Base-by-base conservation (phyloP, 2,329 filamentous ascomycete genomes). In the Moelleriella libera region DNA sequence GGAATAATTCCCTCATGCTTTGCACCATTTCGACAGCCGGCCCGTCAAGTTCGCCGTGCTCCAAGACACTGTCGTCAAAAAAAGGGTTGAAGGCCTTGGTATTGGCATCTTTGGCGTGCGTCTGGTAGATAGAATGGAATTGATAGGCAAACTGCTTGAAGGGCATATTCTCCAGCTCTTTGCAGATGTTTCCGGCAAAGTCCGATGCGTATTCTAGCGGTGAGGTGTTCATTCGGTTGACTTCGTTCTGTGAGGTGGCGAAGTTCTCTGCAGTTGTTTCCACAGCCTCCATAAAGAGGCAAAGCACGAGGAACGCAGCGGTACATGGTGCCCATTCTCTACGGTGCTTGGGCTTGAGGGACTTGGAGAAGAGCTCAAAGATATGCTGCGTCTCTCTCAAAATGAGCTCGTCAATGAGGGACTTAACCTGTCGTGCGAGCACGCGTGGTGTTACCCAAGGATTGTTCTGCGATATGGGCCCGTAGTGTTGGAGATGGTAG, bases 61-160 rank as follows among this genome's bases (percentile, higher is more conserved):
- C 61, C 21, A 65, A 57, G 45, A 66, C 63, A 41, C 58, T 58
- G 43, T 63, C 58, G 53, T 77, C 73, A 6, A 71, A 52, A n/a
- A 79, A 58, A 14, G 75, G 75, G 53, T 78, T 79, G 55, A 77
- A 79, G 45, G 74, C 64, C 58, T 65, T 71, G 6, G 66, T 58
- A 42, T 68, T 67, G 4, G 65, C 64, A 51, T 76, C 72, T 52
- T 65, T 65, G 47, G 64, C 68, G 56, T 77, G 72, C 21, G 75
- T 78, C 63, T 77, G 74, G 54, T 76, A 79, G 48, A 76, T 67
- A 55, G 76, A 69, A 58, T 79, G 75, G 57, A 79, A 79, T 59
- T 77, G 74, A 52, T 74, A 76, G 4, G 72, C 72, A 54, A 79
- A 77, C 59, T 79, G 75, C 59, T 70, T 74, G 56, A 79, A 79